Base-by-base conservation (phyloP, 2,329 filamentous ascomycete genomes). In the Exophiala oligosperma region DNA sequence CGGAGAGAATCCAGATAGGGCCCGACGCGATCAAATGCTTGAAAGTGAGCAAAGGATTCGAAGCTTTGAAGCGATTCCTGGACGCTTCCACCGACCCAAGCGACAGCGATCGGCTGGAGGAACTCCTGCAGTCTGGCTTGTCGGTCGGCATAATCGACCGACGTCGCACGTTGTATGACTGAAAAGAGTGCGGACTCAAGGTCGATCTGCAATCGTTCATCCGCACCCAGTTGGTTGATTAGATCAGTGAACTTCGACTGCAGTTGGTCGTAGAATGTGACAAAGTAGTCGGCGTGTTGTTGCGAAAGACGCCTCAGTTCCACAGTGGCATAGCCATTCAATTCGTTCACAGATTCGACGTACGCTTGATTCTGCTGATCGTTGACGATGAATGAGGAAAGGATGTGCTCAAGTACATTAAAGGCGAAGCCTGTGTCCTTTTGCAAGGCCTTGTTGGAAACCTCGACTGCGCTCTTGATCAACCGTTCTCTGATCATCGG, bases 171-270 rank as follows among this genome's bases (percentile, higher is more conserved):
- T 73, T 97, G 93, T 84, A 94, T 88, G 62, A 99, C 94, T 59
- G 96, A 94, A 71, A 99, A 95, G 0, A 97, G 80, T 63, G 97
- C 93, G 8, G 92, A 93, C 66, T 87, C 90, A 68, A 95, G 92
- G 1, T 92, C 91, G 69, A 94, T 87, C 57, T 90, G 86, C 32
- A 92, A 84, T 69, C 92, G 91, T 67, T 93, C 88, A 68, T 97
- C 93, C 29, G 89, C 76, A 54, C 83, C 82, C 29, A 89, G 85
- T 49, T 89, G 84, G 61, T 85, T 80, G 70, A 89, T 82, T 78
- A 96, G 86, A 71, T 93, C 89, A 59, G 88, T 88, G 59, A 97
- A 87, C 69, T 91, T 91, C 38, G 81, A 81, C 71, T 96, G 90
- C 28, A 99, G 84, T 66, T 94, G 85, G 57, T 93, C 89, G 71